These are phyloP conservation scores for Tylopilus cervinicoccineus DNA, from an alignment of 768 basidiomycete genomes.

Conservation along the genomic window DNA sequence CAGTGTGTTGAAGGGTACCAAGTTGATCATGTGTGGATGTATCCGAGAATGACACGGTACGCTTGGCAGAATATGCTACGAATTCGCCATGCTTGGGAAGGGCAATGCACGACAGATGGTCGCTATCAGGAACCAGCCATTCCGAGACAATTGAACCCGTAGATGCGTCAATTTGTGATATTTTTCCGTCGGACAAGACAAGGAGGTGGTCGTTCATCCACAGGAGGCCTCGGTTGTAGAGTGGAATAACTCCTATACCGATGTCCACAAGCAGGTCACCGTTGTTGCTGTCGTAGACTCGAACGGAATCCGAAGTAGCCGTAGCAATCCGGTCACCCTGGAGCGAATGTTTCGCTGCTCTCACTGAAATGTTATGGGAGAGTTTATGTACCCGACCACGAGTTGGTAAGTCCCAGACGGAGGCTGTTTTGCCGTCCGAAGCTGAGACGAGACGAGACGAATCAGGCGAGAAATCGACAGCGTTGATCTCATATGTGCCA, in stretches of 20 bases:
- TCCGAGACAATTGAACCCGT: neutral
- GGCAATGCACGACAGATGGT: neutral
- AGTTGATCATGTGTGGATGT: neutral
- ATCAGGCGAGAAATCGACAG: too few species aligned
- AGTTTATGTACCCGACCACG: neutral
- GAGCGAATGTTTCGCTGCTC: neutral
- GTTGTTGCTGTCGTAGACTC: neutral
- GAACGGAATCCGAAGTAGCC: neutral
- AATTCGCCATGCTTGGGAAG: neutral
- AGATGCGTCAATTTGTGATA: neutral
- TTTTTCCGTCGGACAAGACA: neutral
- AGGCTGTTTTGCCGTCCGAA: neutral
- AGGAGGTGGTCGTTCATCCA: neutral
- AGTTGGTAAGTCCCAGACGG: neutral
- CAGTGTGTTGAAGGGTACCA: neutral
- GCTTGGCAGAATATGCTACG: neutral
- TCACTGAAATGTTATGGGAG: neutral
- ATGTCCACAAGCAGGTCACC: neutral
- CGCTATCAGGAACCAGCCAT: neutral
- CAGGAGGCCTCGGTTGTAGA: neutral
- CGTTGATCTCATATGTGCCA: too few species aligned
- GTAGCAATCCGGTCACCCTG: neutral
- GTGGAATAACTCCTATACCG: neutral
- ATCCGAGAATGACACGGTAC: neutral
- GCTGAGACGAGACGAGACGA: neutral